Conservation (phyloP, 108 stramenopile species). For the Nannochloropsis oceanica region DNA sequence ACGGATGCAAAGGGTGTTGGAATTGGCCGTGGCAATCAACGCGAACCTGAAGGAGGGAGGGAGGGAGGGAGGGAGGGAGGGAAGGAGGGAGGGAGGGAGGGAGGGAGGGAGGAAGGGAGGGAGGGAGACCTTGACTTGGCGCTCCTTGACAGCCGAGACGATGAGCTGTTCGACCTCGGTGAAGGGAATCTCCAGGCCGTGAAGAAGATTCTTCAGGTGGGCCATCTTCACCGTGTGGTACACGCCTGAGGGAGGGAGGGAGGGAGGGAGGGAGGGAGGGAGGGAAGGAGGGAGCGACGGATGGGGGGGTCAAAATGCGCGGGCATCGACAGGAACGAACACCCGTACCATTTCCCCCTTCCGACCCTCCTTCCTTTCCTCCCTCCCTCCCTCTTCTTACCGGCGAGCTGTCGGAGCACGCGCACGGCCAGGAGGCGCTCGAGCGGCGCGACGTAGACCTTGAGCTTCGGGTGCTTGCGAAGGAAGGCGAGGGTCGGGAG, state of each 20-base stretch:
- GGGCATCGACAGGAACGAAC: background rate
- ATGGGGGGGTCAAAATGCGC: background rate
- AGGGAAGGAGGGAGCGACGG: background rate
- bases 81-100: background rate
- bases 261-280: background rate
- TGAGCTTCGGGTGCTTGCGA: background rate
- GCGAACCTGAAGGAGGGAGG: background rate
- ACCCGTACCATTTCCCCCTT: background rate
- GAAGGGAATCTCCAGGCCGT: too few species aligned
- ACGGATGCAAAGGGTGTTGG: too few species aligned
- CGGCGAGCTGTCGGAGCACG: background rate
- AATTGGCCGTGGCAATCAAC: too few species aligned
- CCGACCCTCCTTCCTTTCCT: background rate
- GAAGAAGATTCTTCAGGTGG: too few species aligned
- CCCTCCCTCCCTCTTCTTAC: background rate
- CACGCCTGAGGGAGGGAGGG: background rate
- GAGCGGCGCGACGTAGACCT: background rate
- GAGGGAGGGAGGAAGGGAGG: background rate
- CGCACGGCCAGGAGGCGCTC: background rate
- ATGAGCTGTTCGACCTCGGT: too few species aligned
- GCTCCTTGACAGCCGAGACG: too few species aligned
- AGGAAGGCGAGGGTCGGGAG: background rate
- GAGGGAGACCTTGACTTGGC: background rate
- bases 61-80: background rate
- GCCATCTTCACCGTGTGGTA: too few species aligned